Evolutionary conservation across 2,329 filamentous ascomycete species (phyloP).

Genomic region (Aureobasidium uvarum): DNA sequence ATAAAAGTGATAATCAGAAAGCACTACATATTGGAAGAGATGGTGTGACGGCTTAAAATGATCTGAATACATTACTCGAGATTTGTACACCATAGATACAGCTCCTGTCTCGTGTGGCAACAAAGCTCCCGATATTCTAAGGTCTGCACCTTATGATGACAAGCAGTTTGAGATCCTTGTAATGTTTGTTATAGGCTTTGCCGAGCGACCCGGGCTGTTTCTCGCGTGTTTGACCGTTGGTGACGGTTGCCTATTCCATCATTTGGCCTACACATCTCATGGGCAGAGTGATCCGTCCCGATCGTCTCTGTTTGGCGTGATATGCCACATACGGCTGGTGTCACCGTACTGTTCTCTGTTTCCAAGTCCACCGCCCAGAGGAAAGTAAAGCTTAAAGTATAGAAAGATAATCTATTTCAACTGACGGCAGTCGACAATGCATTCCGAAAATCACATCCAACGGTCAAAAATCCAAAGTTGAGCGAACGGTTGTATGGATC

Average conservation of each 20-base stretch:
- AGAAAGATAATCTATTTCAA: not conserved
- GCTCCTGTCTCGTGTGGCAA: too few relatives aligned
- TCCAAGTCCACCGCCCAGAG: too few relatives aligned
- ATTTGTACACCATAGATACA: too few relatives aligned
- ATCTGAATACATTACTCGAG: too few relatives aligned
- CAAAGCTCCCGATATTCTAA: too few relatives aligned
- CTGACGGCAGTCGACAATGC: not conserved
- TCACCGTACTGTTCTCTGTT: too few relatives aligned
- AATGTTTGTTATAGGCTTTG: slow-evolving; percentile 1
- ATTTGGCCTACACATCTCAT: not conserved
- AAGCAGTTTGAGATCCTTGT: not conserved
- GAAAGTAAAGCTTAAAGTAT: not conserved
- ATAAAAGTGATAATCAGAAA: too few relatives aligned
- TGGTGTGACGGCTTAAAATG: too few relatives aligned
- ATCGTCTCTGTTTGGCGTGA: not conserved
- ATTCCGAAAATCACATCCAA: not conserved
- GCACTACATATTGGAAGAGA: too few relatives aligned
- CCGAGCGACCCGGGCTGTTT: not conserved
- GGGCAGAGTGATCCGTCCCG: not conserved
- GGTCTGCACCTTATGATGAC: too few relatives aligned
- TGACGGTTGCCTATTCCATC: not conserved
- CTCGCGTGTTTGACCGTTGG: not conserved
- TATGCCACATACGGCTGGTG: not conserved
- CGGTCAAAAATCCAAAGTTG: slow-evolving; percentile 2
- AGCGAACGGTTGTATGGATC: slow-evolving; percentile 12